Evolutionary conservation across 2,329 filamentous ascomycete genomes (phyloP), one percentile per base, ranked within the genome.

Genomic region (Aspergillus oerlinghausenensis): DNA sequence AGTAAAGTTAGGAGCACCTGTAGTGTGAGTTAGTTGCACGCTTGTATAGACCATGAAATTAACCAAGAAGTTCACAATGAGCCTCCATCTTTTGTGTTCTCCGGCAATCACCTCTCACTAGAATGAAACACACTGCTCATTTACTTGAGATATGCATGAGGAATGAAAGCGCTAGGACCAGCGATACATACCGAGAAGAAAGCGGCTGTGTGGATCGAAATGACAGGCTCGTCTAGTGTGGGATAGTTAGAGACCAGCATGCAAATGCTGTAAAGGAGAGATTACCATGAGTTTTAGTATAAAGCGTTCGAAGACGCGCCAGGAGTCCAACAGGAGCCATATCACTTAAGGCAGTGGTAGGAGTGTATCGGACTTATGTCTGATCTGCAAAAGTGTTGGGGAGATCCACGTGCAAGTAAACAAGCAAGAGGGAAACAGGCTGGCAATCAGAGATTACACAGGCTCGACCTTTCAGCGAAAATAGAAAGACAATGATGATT

Each of bases 1-100:
- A 91, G 77, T 65, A 92, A 73, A n/a, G 91, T 96, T 75, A 95
- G 96, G 60, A 87, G 74, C 60, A 92, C 77, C 90, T 89, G 11
- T 3, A 23, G 11, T 47, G 11, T 14, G 43, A 47, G 43, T 47
- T 47, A 47, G 43, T 26, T 4, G 21, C 23, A 7, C 32, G 14
- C 17, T 38, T 38, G 5, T 38, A 38, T 38, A 3, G 32, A 35
- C 5, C 10, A n/a, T 38, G 32, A 17, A 7, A 38, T 38, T 5
- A 14, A 38, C 3, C 10, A n/a, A 17, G 32, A 17, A 7, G 17
- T 38, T 5, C 32, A 38, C 3, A 14, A 17, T 17, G 32, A 38
- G 32, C 14, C 6, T 38, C 32, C 32, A 17, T 17, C 11, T 38
- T 17, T 38, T 17, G 32, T 38, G 32, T 17, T 7, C 32, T 17